phyloP scores from a whole-genome alignment of 2,329 filamentous ascomycete species.

The Chaetothyriales sp. region DNA sequence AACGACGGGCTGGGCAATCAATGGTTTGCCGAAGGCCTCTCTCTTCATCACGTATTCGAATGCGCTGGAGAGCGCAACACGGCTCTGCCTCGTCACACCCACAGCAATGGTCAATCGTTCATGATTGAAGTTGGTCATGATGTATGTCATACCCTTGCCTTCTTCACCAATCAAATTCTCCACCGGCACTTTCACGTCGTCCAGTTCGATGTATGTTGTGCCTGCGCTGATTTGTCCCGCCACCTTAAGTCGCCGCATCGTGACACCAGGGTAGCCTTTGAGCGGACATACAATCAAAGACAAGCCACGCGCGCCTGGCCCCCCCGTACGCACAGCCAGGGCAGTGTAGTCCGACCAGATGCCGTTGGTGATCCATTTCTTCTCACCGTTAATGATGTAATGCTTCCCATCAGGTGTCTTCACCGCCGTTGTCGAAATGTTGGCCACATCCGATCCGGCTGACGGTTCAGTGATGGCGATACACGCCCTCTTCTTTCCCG shows the following conservation, averaged over 20 bases:
- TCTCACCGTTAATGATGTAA: conserved; percentile 56
- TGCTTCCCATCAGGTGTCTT: conserved; percentile 50
- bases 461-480: conserved; percentile 70
- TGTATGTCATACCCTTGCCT: conserved; percentile 58
- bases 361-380: conserved; percentile 70
- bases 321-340: conserved; percentile 63
- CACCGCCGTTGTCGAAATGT: conserved; percentile 53
- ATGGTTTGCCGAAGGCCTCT: conserved; percentile 52
- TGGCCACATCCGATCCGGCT: conserved; percentile 60
- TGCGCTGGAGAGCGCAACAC: conserved; percentile 45
- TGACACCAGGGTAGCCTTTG: conserved; percentile 53
- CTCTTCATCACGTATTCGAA: conserved; percentile 51
- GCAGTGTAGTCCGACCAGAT: conserved; percentile 55
- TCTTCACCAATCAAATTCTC: conserved; percentile 58
- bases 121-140: conserved; percentile 68
- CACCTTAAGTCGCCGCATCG: conserved; percentile 54
- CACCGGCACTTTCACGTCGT: conserved; percentile 58
- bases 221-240: conserved; percentile 51
- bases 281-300: conserved; percentile 57
- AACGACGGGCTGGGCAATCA: conserved; percentile 63
- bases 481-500: conserved; percentile 52
- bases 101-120: conserved; percentile 56
- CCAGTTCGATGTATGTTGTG: conserved; percentile 63
- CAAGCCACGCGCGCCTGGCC: conserved; percentile 48
- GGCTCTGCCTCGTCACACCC: conserved; percentile 47